Evolutionary conservation across 2,329 filamentous ascomycete species (phyloP).

Genomic region (Penicillium sp.): DNA sequence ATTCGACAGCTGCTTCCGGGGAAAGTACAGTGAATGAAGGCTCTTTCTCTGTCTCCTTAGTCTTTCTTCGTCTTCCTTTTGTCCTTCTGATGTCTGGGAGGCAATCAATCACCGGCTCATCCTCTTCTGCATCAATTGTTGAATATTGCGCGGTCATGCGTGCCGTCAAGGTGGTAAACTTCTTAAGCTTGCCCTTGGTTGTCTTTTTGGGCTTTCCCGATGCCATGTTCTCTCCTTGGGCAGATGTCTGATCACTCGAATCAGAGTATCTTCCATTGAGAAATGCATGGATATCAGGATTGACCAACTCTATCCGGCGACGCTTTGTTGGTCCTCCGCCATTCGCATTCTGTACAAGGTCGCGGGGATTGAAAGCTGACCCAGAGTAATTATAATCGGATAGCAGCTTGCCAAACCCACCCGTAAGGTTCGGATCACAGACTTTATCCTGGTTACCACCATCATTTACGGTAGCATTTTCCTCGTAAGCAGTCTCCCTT

Average conservation of each 20-base stretch:
- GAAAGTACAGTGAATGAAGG: conserved; percentile 63
- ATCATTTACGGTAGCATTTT: conserved; percentile 21
- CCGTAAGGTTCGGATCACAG: not conserved
- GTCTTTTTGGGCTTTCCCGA: conserved; percentile 19
- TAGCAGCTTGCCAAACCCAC: conserved; percentile 37
- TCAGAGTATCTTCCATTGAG: conserved; percentile 7
- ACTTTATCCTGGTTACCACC: not conserved
- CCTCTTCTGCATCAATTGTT: conserved; percentile 31
- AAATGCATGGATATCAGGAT: conserved; percentile 18
- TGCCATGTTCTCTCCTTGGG: conserved; percentile 15
- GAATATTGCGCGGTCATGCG: conserved; percentile 70
- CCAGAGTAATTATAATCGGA: conserved; percentile 43
- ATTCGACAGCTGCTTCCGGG: conserved; percentile 64
- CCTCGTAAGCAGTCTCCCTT: conserved; percentile 37
- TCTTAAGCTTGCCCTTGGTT: conserved; percentile 62
- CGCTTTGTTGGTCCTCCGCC: conserved; percentile 36
- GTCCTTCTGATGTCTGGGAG: conserved; percentile 11
- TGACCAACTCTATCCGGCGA: conserved; percentile 37
- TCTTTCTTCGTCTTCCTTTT: conserved; percentile 25
- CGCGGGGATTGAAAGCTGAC: conserved; percentile 9
- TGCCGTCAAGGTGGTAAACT: conserved; percentile 73
- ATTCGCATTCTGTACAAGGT: conserved; percentile 13
- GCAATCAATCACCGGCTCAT: conserved; percentile 10
- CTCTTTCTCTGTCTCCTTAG: conserved; percentile 25
- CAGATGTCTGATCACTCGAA: conserved; percentile 9